A percentile compares a stretch with the other conserved stretches of the same genome.
Conservation (phyloP, 306 rosid species). For the Vigna mungo region DNA sequence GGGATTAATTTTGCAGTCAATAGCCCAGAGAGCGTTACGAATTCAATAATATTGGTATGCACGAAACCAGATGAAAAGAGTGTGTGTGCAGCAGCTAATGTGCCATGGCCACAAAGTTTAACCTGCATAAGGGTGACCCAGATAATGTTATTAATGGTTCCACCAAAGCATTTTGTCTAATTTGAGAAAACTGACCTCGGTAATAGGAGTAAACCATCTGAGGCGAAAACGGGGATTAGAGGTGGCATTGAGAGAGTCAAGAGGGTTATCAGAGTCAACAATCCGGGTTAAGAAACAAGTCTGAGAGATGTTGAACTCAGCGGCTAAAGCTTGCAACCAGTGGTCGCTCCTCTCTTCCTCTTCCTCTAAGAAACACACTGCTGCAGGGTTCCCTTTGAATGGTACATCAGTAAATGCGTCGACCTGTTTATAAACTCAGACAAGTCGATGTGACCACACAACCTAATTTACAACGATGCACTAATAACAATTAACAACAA, state of each 20-base stretch:
- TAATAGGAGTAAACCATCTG: constrained; percentile 81
- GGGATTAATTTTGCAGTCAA: neutral
- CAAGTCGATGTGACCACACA: neutral
- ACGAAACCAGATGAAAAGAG: too few species aligned
- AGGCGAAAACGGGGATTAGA: constrained; percentile 63
- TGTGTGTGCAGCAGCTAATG: neutral
- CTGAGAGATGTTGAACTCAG: constrained; percentile 62
- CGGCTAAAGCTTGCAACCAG: constrained; percentile 67
- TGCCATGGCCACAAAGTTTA: neutral
- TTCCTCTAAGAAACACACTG: constrained; percentile 62
- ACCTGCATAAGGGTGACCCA: neutral
- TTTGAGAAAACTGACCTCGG: constrained; percentile 53
- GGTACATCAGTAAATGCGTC: constrained; percentile 75
- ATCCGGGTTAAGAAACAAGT: constrained; percentile 59
- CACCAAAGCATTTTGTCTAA: neutral
- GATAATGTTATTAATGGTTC: neutral
- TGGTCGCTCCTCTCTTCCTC: constrained; percentile 62
- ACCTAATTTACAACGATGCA: neutral
- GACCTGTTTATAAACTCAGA: constrained; percentile 49
- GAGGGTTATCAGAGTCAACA: too few species aligned
- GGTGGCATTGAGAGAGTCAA: neutral
- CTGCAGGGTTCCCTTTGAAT: constrained; percentile 79
- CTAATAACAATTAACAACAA: too few species aligned
- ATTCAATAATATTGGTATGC: neutral
- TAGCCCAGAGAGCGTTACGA: neutral